Conservation (phyloP, 257 asterid species). For the Solanum microdontum region DNA sequence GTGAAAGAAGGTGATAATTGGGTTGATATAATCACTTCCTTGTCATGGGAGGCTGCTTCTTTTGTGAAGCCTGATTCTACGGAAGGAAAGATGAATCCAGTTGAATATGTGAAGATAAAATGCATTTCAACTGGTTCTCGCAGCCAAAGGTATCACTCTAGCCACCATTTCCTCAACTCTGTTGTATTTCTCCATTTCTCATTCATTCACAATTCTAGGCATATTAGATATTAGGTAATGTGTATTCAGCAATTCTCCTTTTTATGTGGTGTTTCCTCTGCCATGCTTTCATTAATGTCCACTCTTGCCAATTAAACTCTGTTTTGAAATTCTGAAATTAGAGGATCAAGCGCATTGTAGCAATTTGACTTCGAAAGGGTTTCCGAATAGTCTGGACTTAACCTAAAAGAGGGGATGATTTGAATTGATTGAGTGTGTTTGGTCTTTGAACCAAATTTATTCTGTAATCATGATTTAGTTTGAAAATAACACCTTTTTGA, state of each 20-base stretch:
- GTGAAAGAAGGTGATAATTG: conserved; percentile 35
- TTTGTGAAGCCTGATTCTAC: conserved; percentile 73
- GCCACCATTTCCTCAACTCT: neutral
- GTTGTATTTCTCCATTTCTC: neutral
- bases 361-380: neutral
- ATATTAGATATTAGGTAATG: neutral
- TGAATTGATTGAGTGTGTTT: neutral
- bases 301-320: neutral
- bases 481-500: neutral
- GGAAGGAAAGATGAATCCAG: conserved; percentile 87
- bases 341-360: neutral
- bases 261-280: neutral
- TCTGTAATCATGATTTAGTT: neutral
- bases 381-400: neutral
- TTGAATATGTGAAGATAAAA: conserved; percentile 81
- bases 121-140: conserved; percentile 77
- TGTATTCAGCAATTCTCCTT: neutral
- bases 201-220: neutral
- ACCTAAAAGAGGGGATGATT: neutral
- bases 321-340: neutral
- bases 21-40: conserved; percentile 69
- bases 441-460: neutral
- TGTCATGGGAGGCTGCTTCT: conserved; percentile 94
- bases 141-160: conserved; percentile 46
- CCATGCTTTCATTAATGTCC: neutral